Evolutionary conservation across 2,329 filamentous ascomycete genomes (phyloP).

Genomic region (Colletotrichum tanaceti): DNA sequence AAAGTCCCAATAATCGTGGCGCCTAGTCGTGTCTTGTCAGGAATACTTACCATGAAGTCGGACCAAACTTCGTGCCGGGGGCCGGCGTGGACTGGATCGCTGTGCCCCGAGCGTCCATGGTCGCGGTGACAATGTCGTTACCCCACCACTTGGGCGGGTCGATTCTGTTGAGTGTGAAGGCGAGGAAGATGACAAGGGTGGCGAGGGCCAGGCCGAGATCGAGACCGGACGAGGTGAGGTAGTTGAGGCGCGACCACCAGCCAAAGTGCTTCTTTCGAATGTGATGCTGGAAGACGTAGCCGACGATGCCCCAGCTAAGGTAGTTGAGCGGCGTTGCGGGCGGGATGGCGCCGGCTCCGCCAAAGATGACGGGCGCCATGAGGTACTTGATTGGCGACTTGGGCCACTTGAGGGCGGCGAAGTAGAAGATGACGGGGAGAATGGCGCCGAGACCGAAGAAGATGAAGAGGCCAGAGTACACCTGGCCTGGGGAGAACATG

Average conservation of each 20-base stretch:
- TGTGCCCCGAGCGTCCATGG: slow-evolving; percentile 70
- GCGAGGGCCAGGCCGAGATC: slow-evolving; percentile 75
- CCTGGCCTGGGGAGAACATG: slow-evolving; percentile 71
- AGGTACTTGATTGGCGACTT: slow-evolving; percentile 62
- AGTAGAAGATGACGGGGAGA: slow-evolving; percentile 64
- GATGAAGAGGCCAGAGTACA: slow-evolving; percentile 69
- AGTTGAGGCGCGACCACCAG: slow-evolving; percentile 83
- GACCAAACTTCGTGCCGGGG: slow-evolving; percentile 71
- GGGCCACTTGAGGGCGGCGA: slow-evolving; percentile 61
- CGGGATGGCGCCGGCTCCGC: slow-evolving; percentile 67
- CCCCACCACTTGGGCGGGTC: slow-evolving; percentile 77
- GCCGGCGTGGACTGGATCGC: slow-evolving; percentile 67
- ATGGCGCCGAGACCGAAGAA: slow-evolving; percentile 70
- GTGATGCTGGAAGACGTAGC: slow-evolving; percentile 76
- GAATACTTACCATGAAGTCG: slow-evolving; percentile 60
- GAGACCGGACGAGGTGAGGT: slow-evolving; percentile 75
- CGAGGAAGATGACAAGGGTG: slow-evolving; percentile 77
- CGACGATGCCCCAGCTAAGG: slow-evolving; percentile 78
- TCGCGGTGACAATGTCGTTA: slow-evolving; percentile 67
- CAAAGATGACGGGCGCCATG: slow-evolving; percentile 73
- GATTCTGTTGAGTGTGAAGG: slow-evolving; percentile 72
- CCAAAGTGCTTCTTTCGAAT: slow-evolving; percentile 72
- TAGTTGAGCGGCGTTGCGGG: slow-evolving; percentile 80
- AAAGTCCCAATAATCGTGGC: slow-evolving; percentile 4
- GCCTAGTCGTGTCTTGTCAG: slow-evolving; percentile 1